Conservation (phyloP, 2,329 filamentous ascomycete genomes). For the Phialophora expanda region DNA sequence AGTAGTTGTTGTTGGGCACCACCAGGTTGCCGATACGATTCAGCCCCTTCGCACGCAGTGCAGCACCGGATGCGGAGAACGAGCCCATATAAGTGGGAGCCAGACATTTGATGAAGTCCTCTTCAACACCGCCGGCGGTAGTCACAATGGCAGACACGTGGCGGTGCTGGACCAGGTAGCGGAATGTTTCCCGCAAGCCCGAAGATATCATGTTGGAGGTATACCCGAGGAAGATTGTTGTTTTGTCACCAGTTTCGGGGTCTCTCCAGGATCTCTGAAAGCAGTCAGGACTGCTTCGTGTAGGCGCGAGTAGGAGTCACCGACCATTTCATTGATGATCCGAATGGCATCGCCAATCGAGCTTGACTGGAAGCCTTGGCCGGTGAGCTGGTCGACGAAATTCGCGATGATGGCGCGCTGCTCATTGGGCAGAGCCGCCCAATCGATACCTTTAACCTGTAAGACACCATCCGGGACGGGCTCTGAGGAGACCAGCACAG, state of each 20-base stretch:
- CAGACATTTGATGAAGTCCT: slow-evolving; percentile 98
- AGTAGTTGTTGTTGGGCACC: slow-evolving; percentile 97
- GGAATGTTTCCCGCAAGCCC: slow-evolving; percentile 85
- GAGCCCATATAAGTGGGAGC: slow-evolving; percentile 90
- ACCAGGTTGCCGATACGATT: slow-evolving; percentile 96
- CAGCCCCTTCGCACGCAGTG: slow-evolving; percentile 80
- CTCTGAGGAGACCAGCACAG: slow-evolving; percentile 83
- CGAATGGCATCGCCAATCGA: slow-evolving; percentile 84
- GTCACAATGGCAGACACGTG: slow-evolving; percentile 94
- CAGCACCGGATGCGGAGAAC: slow-evolving; percentile 77
- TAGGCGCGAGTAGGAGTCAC: slow-evolving; percentile 20
- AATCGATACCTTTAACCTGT: slow-evolving; percentile 88
- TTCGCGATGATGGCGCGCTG: slow-evolving; percentile 83
- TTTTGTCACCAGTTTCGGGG: slow-evolving; percentile 75
- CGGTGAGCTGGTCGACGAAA: slow-evolving; percentile 77
- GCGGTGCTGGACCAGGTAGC: slow-evolving; percentile 89
- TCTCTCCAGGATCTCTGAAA: slow-evolving; percentile 77
- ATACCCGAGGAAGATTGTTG: slow-evolving; percentile 96
- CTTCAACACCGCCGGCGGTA: slow-evolving; percentile 92
- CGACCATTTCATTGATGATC: slow-evolving; percentile 95
- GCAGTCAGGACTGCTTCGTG: slow-evolving; percentile 35
- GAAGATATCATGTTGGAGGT: slow-evolving; percentile 98
- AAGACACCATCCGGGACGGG: slow-evolving; percentile 79
- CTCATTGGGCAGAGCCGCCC: slow-evolving; percentile 75
- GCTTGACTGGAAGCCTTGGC: slow-evolving; percentile 84